These are phyloP conservation scores for Phoma sp. DNA, from an alignment of 2,329 filamentous ascomycete genomes.

Conservation along the genomic window DNA sequence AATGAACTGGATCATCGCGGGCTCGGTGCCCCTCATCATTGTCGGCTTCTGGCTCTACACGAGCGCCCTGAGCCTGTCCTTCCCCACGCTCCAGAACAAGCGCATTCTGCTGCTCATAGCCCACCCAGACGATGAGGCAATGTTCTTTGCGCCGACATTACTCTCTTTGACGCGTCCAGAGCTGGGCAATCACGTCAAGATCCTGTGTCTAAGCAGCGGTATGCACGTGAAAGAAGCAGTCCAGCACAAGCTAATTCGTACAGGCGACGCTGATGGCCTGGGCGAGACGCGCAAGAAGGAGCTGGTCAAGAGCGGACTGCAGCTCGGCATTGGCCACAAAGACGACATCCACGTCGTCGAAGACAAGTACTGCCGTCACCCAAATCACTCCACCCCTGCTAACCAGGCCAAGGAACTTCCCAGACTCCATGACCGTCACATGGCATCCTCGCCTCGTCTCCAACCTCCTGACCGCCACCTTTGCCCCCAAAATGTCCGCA, in stretches of 20 bases:
- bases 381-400: background rate
- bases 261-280: slow-evolving; percentile 85
- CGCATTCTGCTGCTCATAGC: slow-evolving; percentile 92
- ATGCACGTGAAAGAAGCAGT: slow-evolving; percentile 22
- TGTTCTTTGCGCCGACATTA: slow-evolving; percentile 96
- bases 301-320: slow-evolving; percentile 78
- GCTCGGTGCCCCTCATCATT: slow-evolving; percentile 52
- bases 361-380: slow-evolving; percentile 61
- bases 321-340: slow-evolving; percentile 75
- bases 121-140: slow-evolving; percentile 97
- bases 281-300: slow-evolving; percentile 85
- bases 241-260: background rate
- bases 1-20: slow-evolving; percentile 53
- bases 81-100: slow-evolving; percentile 78
- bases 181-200: slow-evolving; percentile 89
- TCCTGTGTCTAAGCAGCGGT: slow-evolving; percentile 90
- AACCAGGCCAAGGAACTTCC: slow-evolving; percentile 67
- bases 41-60: slow-evolving; percentile 58
- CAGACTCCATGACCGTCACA: slow-evolving; percentile 82
- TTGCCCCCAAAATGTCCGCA: slow-evolving; percentile 69
- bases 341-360: slow-evolving; percentile 89
- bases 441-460: slow-evolving; percentile 79
- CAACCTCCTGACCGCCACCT: slow-evolving; percentile 73
- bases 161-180: slow-evolving; percentile 82
- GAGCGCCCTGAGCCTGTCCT: slow-evolving; percentile 54